These are phyloP conservation scores for Talaromyces thailandensis DNA, from an alignment of 495 filamentous ascomycete genomes.

Conservation along the genomic window DNA sequence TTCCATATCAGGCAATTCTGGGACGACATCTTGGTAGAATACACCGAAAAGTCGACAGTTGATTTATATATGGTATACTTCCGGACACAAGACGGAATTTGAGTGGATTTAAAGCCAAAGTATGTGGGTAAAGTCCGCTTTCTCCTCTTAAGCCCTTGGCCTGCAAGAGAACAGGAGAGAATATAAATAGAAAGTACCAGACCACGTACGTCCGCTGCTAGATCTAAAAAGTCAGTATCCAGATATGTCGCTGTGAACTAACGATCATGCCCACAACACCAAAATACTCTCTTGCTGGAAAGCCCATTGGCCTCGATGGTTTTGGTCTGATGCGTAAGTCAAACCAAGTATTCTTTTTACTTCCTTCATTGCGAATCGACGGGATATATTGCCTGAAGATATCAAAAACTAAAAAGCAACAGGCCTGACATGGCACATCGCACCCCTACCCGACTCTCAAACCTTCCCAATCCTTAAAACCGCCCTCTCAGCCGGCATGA, in stretches of 20 bases:
- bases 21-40: neutral
- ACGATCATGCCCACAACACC: neutral
- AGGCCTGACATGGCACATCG: slow-evolving; percentile 55
- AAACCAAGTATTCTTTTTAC: neutral
- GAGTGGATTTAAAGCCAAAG: neutral
- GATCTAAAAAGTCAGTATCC: neutral
- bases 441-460: slow-evolving; percentile 41
- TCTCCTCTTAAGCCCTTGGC: neutral
- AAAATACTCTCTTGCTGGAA: slow-evolving; percentile 8
- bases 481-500: slow-evolving; percentile 47
- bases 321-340: slow-evolving; percentile 14
- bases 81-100: neutral
- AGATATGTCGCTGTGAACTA: neutral
- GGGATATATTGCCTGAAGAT: neutral
- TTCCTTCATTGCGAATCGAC: neutral
- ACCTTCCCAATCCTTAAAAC: slow-evolving; percentile 55
- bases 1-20: neutral
- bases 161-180: no score
- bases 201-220: neutral
- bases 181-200: neutral
- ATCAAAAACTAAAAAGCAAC: neutral
- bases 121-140: neutral
- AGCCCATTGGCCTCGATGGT: slow-evolving; percentile 11
- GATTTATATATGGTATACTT: neutral
- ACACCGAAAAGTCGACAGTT: neutral